Evolutionary conservation across 495 filamentous ascomycete genomes (phyloP).

Genomic region (Apodospora peruviana): DNA sequence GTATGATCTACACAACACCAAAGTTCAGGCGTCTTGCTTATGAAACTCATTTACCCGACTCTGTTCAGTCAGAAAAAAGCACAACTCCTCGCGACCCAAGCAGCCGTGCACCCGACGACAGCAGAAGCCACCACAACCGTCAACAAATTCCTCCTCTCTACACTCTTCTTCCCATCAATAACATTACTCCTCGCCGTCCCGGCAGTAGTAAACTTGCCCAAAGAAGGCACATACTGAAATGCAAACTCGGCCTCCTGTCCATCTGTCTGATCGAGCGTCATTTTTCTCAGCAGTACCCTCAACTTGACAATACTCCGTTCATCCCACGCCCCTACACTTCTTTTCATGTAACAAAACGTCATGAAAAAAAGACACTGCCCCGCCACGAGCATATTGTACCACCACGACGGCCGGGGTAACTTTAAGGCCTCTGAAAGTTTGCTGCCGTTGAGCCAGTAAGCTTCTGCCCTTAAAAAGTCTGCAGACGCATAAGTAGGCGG

Average conservation of each 20-base stretch:
- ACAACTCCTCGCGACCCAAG: too few species aligned
- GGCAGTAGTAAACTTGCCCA: conserved; percentile 15
- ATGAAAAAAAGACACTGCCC: conserved; percentile 67
- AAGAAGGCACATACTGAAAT: conserved; percentile 59
- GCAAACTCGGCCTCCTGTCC: conserved; percentile 48
- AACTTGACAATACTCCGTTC: conserved; percentile 42
- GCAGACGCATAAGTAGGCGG: conserved; percentile 58
- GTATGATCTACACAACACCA: too few species aligned
- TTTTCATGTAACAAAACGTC: conserved; percentile 46
- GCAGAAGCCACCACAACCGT: too few species aligned
- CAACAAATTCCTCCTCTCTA: too few species aligned
- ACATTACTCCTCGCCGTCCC: conserved; percentile 6
- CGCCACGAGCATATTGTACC: conserved; percentile 55
- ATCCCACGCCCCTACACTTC: conserved; percentile 55
- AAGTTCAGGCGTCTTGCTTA: too few species aligned
- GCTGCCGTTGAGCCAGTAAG: conserved; percentile 64
- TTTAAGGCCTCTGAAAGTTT: conserved; percentile 56
- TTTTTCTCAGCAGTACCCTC: background rate
- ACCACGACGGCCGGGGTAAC: conserved; percentile 49
- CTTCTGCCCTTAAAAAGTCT: conserved; percentile 60
- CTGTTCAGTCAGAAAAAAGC: too few species aligned
- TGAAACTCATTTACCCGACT: too few species aligned
- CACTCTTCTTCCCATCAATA: too few species aligned
- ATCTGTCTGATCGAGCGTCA: conserved; percentile 3
- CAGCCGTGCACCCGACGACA: too few species aligned